A percentile compares a stretch with the other conserved stretches of the same genome.
These are phyloP conservation scores for Pseudocercospora musae DNA, from an alignment of 2,329 filamentous ascomycete species.

Conservation along the genomic window DNA sequence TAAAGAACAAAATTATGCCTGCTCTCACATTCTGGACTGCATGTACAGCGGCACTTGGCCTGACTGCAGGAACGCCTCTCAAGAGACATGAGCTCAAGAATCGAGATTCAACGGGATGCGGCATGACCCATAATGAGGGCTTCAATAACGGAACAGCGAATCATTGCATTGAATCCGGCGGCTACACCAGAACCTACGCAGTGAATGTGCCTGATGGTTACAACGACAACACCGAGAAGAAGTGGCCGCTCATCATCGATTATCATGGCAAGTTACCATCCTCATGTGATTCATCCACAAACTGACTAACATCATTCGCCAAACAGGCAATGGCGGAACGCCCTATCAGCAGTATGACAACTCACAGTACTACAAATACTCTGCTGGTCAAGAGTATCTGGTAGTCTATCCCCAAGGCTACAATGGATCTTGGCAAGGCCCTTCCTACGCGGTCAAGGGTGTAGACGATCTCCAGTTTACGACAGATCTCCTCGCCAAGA, in stretches of 20 bases:
- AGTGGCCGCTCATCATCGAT: slow-evolving; percentile 44
- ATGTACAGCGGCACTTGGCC: not conserved
- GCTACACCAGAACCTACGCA: slow-evolving; percentile 23
- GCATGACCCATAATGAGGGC: slow-evolving; percentile 15
- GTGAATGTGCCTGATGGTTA: slow-evolving; percentile 28
- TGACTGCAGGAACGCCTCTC: slow-evolving; percentile 4
- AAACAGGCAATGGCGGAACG: slow-evolving; percentile 32
- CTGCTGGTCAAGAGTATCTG: slow-evolving; percentile 45
- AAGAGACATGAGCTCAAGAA: not conserved
- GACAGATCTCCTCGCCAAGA: slow-evolving; percentile 41
- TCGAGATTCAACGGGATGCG: slow-evolving; percentile 6
- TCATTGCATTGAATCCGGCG: slow-evolving; percentile 20
- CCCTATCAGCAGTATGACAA: slow-evolving; percentile 41
- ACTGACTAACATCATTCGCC: not conserved
- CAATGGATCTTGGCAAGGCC: slow-evolving; percentile 40
- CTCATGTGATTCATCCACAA: slow-evolving; percentile 13
- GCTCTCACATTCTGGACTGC: not conserved
- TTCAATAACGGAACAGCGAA: slow-evolving; percentile 18
- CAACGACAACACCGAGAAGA: slow-evolving; percentile 17
- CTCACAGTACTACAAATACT: slow-evolving; percentile 46
- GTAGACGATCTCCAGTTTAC: slow-evolving; percentile 46
- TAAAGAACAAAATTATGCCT: not conserved
- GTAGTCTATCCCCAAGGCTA: slow-evolving; percentile 48
- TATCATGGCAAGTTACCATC: slow-evolving; percentile 40
- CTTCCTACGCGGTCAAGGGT: slow-evolving; percentile 38